phyloP scores from a whole-genome alignment of 139 green algal genomes.

The Chloropicon primus region DNA sequence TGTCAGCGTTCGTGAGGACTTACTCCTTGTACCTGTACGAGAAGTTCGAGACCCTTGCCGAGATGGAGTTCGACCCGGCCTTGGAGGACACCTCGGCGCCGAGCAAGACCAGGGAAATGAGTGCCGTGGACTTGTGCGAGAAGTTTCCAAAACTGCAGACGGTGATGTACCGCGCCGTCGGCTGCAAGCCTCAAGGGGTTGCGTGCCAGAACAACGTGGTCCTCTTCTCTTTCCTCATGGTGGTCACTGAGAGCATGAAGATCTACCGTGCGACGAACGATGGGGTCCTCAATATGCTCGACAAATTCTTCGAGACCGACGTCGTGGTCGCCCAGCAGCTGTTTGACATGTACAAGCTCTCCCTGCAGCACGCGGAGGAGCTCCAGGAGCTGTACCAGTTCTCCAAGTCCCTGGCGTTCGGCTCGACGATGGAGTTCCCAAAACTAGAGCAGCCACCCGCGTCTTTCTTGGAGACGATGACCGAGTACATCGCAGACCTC shows the following conservation, averaged over 20 bases:
- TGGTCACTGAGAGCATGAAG: constrained; percentile 47
- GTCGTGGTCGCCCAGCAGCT: constrained; percentile 45
- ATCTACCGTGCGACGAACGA: constrained; percentile 79
- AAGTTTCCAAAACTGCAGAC: constrained; percentile 66
- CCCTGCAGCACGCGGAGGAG: constrained; percentile 29
- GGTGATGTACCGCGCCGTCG: constrained; percentile 59
- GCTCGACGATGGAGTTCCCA: constrained; percentile 29
- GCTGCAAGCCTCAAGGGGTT: constrained; percentile 62
- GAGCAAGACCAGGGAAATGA: neutral
- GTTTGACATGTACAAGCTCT: constrained; percentile 38
- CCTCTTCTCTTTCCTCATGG: constrained; percentile 15
- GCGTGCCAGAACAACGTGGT: constrained; percentile 48
- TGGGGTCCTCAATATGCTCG: constrained; percentile 86
- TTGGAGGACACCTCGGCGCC: neutral
- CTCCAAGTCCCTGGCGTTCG: constrained; percentile 17
- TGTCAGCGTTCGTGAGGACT: constrained; percentile 68
- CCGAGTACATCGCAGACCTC: constrained; percentile 47
- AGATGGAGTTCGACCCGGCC: constrained; percentile 28
- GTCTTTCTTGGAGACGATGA: constrained; percentile 78
- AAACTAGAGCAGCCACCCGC: constrained; percentile 46
- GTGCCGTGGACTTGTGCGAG: constrained; percentile 49
- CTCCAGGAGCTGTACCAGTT: constrained; percentile 24
- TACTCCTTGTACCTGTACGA: constrained; percentile 88
- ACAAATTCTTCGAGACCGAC: constrained; percentile 90
- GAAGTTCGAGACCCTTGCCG: constrained; percentile 45